phyloP scores from a whole-genome alignment of 2,329 filamentous ascomycete genomes.

The Xylaria polymorpha region DNA sequence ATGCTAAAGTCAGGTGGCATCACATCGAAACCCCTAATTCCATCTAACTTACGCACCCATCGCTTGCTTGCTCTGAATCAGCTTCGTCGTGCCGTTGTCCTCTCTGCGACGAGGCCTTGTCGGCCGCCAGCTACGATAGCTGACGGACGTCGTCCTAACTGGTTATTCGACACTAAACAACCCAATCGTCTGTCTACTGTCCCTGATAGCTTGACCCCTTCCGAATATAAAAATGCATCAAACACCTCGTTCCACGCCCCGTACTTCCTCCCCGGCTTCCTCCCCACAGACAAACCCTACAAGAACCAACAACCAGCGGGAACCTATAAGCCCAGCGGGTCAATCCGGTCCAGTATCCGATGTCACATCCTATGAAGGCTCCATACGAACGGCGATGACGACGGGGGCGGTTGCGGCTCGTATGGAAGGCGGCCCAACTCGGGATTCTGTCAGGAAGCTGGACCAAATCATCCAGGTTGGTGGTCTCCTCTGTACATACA shows the following conservation, averaged over 20 bases:
- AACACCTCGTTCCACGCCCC: constrained; percentile 80
- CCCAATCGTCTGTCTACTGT: constrained; percentile 10
- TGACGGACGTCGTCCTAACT: constrained; percentile 15
- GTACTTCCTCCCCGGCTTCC: constrained; percentile 77
- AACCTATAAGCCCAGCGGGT: constrained; percentile 58
- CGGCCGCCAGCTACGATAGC: constrained; percentile 26
- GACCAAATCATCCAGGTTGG: constrained; percentile 93
- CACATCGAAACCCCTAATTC: constrained; percentile 45
- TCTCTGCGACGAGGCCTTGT: constrained; percentile 25
- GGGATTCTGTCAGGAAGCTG: constrained; percentile 80
- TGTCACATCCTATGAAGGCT: constrained; percentile 54
- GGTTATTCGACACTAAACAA: constrained; percentile 16
- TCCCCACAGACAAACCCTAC: constrained; percentile 78
- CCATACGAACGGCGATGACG: constrained; percentile 51
- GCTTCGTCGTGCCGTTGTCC: constrained; percentile 12
- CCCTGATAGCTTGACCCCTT: background rate
- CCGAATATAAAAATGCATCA: constrained; percentile 78
- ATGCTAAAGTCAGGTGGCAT: constrained; percentile 53
- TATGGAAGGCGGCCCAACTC: constrained; percentile 62
- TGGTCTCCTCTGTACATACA: constrained; percentile 21
- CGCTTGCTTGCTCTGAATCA: constrained; percentile 19
- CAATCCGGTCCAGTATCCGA: constrained; percentile 59
- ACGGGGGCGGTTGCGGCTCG: constrained; percentile 59
- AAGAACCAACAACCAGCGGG: constrained; percentile 79
- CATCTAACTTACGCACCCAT: constrained; percentile 39